Evolutionary conservation across 2,329 filamentous ascomycete genomes (phyloP).

Genomic region (Colletotrichum viniferum): DNA sequence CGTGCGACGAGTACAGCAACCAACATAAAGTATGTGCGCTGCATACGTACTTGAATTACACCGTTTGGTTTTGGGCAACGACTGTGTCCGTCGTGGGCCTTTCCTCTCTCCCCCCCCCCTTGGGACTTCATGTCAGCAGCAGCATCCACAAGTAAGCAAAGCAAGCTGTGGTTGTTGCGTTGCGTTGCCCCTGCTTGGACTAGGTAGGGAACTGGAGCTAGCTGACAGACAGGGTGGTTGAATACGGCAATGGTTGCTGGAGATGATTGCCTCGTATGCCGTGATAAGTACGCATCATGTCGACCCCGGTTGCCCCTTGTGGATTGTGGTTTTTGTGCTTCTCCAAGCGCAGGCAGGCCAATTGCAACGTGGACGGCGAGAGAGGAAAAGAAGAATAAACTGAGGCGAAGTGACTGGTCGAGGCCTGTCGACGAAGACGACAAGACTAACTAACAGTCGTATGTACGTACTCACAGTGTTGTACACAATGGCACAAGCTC

Average conservation of each 20-base stretch:
- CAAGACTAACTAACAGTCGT: neutral
- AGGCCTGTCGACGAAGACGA: neutral
- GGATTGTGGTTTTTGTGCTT: neutral
- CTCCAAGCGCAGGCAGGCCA: neutral
- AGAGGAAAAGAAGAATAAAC: neutral
- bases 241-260: neutral
- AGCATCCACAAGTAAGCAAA: neutral
- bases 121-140: neutral
- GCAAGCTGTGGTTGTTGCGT: neutral
- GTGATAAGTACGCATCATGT: neutral
- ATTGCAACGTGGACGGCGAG: neutral
- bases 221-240: neutral
- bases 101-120: neutral
- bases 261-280: neutral
- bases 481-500: neutral
- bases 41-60: too few species aligned
- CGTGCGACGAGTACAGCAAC: neutral
- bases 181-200: neutral
- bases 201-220: neutral
- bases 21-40: neutral
- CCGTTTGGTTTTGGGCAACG: neutral
- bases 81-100: neutral
- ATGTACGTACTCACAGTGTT: neutral
- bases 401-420: neutral
- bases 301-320: neutral